Conservation (phyloP, 2,329 filamentous ascomycete species). For the Sclerotinia spermophila region DNA sequence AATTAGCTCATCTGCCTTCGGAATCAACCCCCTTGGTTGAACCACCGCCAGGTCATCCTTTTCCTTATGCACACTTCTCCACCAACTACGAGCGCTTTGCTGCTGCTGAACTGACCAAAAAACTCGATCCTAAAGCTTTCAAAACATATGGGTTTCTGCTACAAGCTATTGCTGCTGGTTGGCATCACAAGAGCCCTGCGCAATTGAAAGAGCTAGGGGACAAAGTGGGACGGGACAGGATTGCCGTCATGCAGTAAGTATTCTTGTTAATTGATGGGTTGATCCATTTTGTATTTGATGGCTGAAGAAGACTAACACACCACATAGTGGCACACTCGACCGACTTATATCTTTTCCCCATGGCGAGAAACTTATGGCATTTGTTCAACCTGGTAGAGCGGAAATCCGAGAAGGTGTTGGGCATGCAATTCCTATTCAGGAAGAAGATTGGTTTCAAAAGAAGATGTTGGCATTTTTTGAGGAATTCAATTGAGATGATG, state of each 20-base stretch:
- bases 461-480: slow-evolving; percentile 32
- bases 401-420: slow-evolving; percentile 67
- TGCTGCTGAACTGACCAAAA: slow-evolving; percentile 73
- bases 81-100: slow-evolving; percentile 80
- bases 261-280: background rate
- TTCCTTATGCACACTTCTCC: slow-evolving; percentile 54
- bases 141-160: slow-evolving; percentile 65
- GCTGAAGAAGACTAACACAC: background rate
- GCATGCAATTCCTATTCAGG: slow-evolving; percentile 72
- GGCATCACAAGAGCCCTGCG: slow-evolving; percentile 69
- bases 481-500: background rate
- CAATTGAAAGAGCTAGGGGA: slow-evolving; percentile 66
- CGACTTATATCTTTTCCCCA: slow-evolving; percentile 74
- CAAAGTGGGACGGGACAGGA: slow-evolving; percentile 66
- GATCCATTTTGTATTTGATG: background rate
- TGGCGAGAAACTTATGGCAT: slow-evolving; percentile 63
- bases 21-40: slow-evolving; percentile 40
- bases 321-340: slow-evolving; percentile 57
- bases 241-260: slow-evolving; percentile 63
- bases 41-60: slow-evolving; percentile 34
- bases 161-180: slow-evolving; percentile 74
- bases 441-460: slow-evolving; percentile 63
- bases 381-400: slow-evolving; percentile 58
- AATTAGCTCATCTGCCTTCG: slow-evolving; percentile 42
- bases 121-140: slow-evolving; percentile 57